These are phyloP conservation scores for Cytospora leucostoma DNA, from an alignment of 2,329 filamentous ascomycete species.

Conservation along the genomic window DNA sequence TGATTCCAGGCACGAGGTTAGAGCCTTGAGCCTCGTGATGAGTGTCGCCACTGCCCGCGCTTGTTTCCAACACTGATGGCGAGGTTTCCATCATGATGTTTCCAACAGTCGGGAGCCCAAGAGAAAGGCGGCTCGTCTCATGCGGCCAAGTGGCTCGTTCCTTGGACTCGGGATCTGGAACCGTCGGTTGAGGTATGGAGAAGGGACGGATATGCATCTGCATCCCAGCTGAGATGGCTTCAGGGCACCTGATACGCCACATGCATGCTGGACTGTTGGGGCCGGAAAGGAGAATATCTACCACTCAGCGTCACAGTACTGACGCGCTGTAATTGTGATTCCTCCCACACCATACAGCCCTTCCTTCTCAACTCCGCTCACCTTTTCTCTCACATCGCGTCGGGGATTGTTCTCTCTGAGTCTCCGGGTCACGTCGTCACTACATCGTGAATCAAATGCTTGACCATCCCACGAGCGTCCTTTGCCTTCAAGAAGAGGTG, in stretches of 20 bases:
- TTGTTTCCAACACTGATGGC: slow-evolving; percentile 1
- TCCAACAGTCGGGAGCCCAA: slow-evolving; percentile 4
- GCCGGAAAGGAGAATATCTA: not conserved
- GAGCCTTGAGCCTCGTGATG: not conserved
- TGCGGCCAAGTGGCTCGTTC: slow-evolving; percentile 3
- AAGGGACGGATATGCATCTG: not conserved
- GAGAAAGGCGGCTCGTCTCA: slow-evolving; percentile 3
- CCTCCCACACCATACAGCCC: slow-evolving; percentile 10
- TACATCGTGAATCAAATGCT: slow-evolving; percentile 4
- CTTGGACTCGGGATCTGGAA: not conserved
- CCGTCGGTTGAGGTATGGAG: not conserved
- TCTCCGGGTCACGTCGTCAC: not conserved
- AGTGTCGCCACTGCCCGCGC: not conserved
- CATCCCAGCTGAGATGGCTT: slow-evolving; percentile 7
- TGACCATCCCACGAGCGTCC: not conserved
- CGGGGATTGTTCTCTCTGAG: not conserved
- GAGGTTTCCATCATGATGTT: not conserved
- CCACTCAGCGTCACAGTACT: slow-evolving; percentile 1
- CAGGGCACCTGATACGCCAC: slow-evolving; percentile 5
- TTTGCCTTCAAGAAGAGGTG: slow-evolving; percentile 22
- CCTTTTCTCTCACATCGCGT: not conserved
- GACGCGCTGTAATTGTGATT: slow-evolving; percentile 8
- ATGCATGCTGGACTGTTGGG: not conserved
- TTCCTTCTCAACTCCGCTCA: slow-evolving; percentile 12
- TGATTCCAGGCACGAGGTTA: not conserved